Percentiles rank a stretch among this genome's conserved stretches.
Evolutionary conservation across 2,329 filamentous ascomycete species (phyloP).

Genomic region (Ophiostoma triangulosporum): DNA sequence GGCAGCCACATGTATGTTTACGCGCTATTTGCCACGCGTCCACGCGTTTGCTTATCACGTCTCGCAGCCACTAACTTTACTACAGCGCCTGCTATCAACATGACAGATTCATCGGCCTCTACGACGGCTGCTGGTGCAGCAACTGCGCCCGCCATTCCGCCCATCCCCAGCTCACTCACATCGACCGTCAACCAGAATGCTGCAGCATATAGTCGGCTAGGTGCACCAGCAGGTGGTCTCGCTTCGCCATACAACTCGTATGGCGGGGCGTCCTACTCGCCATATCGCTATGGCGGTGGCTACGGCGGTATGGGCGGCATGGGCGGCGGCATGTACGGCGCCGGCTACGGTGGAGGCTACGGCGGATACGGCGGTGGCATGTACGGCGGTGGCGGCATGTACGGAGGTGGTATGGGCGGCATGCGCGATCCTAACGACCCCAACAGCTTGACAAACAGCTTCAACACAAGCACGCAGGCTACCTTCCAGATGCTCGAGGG

Average conservation of each 20-base stretch:
- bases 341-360: constrained; percentile 32
- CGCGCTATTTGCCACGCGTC: background rate
- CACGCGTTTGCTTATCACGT: background rate
- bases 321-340: constrained; percentile 25
- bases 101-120: constrained; percentile 29
- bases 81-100: constrained; percentile 18
- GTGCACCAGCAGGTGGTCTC: constrained; percentile 12
- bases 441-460: constrained; percentile 87
- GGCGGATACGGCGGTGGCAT: constrained; percentile 16
- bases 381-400: constrained; percentile 27
- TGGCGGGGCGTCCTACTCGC: constrained; percentile 16
- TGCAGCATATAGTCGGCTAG: constrained; percentile 55
- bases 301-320: constrained; percentile 35
- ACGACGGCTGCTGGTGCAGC: constrained; percentile 27
- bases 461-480: constrained; percentile 86
- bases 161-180: constrained; percentile 64
- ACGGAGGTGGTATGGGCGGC: constrained; percentile 37
- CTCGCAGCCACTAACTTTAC: background rate
- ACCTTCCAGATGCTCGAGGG: constrained; percentile 98
- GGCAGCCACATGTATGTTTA: constrained; percentile 14
- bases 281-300: constrained; percentile 11
- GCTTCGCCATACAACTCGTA: background rate
- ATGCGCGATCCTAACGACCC: constrained; percentile 63
- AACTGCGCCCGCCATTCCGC: constrained; percentile 59
- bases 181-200: constrained; percentile 79